Base-by-base conservation (phyloP, 2,329 filamentous ascomycete species). In the Talaromyces pinophilus region DNA sequence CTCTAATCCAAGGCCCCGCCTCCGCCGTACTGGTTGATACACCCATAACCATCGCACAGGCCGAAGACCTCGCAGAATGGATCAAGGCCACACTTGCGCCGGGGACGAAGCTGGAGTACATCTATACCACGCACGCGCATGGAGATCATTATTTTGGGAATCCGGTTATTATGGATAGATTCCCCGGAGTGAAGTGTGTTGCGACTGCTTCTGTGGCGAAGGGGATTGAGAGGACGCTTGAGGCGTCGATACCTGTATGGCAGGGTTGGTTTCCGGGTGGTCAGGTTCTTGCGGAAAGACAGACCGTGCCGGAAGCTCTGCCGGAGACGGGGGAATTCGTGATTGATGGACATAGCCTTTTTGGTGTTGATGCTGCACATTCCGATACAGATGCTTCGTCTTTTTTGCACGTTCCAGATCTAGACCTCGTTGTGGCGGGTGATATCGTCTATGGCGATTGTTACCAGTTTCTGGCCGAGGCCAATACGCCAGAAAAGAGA, bases 121-220 rank as follows among this genome's bases (percentile, higher is more conserved):
- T 81, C 35, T 81, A 80, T 69, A 76, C 80, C 61, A 82, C 79
- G 0, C 79, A 81, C 59, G 77, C 77, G n/a, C 79, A 82, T 60
- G 79, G 73, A 17, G 79, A 81, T 68, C 80, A 82, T 68, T 82
- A 72, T 67, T 77, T 80, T 62, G 77, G 77, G 54, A 65, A 76
- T 15, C 65, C 74, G 0, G 59, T 71, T 8, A 63, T 81, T 3
- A n/a, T n/a, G n/a, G 66, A 72, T 25, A 71, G 71, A 0, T 82
- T 76, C 40, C 77, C 79, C 0, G 50, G 66, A 0, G 65, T 66
- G 0, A 46, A 42, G 2, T 57, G 63, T 5, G 22, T 75, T n/a
- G 71, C 71, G 2, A 75, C 72, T 0, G 19, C 59, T 2, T 69
- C 64, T 15, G 69, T 67, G 5, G 59, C 74, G 19, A 62, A 46